phyloP scores from a whole-genome alignment of 2,329 filamentous ascomycete genomes.

The Aspergillus proliferans region DNA sequence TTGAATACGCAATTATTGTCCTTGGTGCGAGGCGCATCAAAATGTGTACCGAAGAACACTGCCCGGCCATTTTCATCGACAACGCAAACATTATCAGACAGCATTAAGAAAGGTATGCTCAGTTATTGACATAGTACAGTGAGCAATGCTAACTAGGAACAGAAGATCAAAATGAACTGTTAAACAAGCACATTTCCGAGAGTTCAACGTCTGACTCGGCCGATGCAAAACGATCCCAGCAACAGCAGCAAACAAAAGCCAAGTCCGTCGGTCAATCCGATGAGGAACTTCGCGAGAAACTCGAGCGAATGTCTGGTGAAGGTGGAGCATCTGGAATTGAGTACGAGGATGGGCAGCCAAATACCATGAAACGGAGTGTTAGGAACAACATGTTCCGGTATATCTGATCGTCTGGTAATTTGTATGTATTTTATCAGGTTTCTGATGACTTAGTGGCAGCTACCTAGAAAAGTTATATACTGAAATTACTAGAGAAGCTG shows the following conservation, averaged over 20 bases:
- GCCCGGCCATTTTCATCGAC: neutral
- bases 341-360: constrained; percentile 67
- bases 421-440: neutral
- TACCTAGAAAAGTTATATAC: no score
- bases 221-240: neutral
- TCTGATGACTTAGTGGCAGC: neutral
- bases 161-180: neutral
- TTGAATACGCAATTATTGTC: neutral
- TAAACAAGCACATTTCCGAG: neutral
- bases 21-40: neutral
- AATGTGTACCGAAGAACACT: neutral
- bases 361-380: constrained; percentile 66
- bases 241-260: constrained; percentile 15
- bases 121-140: neutral
- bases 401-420: constrained; percentile 37
- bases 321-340: constrained; percentile 67
- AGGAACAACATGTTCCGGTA: constrained; percentile 72
- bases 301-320: constrained; percentile 62
- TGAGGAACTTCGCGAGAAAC: constrained; percentile 58
- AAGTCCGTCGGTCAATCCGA: constrained; percentile 61
- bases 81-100: neutral
- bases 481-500: no score
- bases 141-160: neutral
- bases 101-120: neutral
- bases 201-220: neutral